phyloP scores from a whole-genome alignment of 805 yeast genomes.

The Naumovozyma dairenensis region DNA sequence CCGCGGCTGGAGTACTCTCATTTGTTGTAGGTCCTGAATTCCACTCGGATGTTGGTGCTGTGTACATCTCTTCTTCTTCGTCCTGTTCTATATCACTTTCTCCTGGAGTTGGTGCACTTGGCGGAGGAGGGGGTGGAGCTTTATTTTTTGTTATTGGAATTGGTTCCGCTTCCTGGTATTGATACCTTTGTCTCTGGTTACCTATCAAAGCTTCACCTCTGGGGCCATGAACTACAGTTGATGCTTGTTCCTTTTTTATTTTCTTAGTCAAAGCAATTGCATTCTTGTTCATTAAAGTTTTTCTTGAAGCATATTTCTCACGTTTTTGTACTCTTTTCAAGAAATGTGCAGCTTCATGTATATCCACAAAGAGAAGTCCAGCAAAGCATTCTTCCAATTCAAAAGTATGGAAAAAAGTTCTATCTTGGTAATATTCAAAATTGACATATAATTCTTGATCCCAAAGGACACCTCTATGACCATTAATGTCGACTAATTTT shows the following conservation, averaged over 20 bases:
- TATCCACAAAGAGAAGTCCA: constrained; percentile 84
- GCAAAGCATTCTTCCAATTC: constrained; percentile 84
- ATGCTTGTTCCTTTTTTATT: constrained; percentile 46
- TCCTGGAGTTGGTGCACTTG: constrained; percentile 23
- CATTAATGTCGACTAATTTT: constrained; percentile 76
- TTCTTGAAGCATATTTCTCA: constrained; percentile 78
- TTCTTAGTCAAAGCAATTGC: constrained; percentile 71
- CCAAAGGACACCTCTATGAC: constrained; percentile 85
- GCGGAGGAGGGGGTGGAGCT: constrained; percentile 39
- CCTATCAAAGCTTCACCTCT: constrained; percentile 26
- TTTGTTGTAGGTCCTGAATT: constrained; percentile 15
- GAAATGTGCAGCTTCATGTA: constrained; percentile 79
- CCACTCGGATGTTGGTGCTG: constrained; percentile 13
- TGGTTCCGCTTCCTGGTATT: constrained; percentile 21
- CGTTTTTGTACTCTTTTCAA: constrained; percentile 63
- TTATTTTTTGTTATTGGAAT: constrained; percentile 28
- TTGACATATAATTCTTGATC: constrained; percentile 90
- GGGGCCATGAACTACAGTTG: constrained; percentile 65
- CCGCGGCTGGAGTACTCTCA: constrained; percentile 19
- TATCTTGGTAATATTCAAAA: constrained; percentile 85
- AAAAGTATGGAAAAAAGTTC: constrained; percentile 89
- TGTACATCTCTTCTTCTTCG: constrained; percentile 4
- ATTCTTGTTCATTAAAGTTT: constrained; percentile 75
- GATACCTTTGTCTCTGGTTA: constrained; percentile 25
- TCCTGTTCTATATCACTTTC: constrained; percentile 7